Conservation (phyloP, 2,329 filamentous ascomycete genomes). For the Epichloe baconii region DNA sequence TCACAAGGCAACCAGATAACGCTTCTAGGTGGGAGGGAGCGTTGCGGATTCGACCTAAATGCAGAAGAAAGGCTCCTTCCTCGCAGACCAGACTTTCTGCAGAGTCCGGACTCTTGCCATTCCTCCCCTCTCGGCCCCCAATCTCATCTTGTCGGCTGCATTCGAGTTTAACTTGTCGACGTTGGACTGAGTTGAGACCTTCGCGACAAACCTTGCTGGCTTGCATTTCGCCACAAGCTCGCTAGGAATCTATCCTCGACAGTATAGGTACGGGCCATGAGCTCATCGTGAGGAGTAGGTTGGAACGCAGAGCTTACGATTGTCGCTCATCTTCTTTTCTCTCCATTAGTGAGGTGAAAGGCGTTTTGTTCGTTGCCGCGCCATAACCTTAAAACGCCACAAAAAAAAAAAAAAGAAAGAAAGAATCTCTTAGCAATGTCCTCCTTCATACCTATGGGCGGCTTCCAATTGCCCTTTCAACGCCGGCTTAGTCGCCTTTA, state of each 20-base stretch:
- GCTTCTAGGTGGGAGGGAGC: neutral
- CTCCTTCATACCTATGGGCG: constrained; percentile 35
- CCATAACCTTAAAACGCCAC: no score
- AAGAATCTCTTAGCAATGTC: constrained; percentile 26
- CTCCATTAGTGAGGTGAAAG: no score
- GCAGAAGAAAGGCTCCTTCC: no score
- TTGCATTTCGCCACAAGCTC: neutral
- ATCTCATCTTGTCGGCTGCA: neutral
- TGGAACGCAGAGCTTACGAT: neutral
- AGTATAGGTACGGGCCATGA: neutral
- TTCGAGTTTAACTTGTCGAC: neutral
- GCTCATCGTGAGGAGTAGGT: neutral
- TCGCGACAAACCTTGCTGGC: neutral
- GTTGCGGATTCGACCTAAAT: neutral
- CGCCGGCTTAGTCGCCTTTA: constrained; percentile 59
- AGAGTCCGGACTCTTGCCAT: neutral
- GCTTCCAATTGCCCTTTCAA: constrained; percentile 45
- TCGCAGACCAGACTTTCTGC: neutral
- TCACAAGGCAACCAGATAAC: constrained; percentile 7
- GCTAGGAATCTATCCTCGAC: neutral
- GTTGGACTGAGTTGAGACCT: neutral
- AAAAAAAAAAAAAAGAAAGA: no score
- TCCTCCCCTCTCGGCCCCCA: neutral
- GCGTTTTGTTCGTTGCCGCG: no score
- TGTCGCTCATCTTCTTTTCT: neutral